Percentiles rank a stretch among this genome's conserved stretches.
Conservation (phyloP, 345 rosid species). For the Camelina neglecta region DNA sequence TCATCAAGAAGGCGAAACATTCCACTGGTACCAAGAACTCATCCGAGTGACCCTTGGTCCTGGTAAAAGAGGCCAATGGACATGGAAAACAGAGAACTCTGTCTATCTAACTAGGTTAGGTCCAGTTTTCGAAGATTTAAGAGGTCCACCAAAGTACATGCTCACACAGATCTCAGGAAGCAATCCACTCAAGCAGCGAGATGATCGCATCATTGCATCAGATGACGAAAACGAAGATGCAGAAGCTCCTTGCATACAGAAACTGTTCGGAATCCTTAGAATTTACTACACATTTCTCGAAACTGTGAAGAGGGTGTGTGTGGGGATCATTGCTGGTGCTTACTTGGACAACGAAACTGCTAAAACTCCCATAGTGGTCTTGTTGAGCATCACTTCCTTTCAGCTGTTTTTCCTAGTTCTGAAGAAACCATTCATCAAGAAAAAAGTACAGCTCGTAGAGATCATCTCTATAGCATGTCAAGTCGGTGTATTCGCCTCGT, state of each 20-base stretch:
- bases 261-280: slow-evolving; percentile 88
- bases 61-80: slow-evolving; percentile 96
- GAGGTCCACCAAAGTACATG: slow-evolving; percentile 99
- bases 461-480: slow-evolving; percentile 66
- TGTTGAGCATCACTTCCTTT: slow-evolving; percentile 69
- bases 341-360: slow-evolving; percentile 54
- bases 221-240: slow-evolving; percentile 97
- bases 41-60: slow-evolving; percentile 88
- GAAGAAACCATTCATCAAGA: slow-evolving; percentile 95
- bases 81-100: slow-evolving; percentile 71
- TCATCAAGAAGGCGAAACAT: slow-evolving; percentile 78
- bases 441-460: slow-evolving; percentile 87
- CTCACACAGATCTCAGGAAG: slow-evolving; percentile 75
- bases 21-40: slow-evolving; percentile 92
- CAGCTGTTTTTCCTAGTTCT: slow-evolving; percentile 88
- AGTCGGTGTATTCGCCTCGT: slow-evolving; percentile 62
- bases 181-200: slow-evolving; percentile 48
- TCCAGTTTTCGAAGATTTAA: slow-evolving; percentile 81
- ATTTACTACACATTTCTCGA: slow-evolving; percentile 85
- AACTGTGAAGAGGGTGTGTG: slow-evolving; percentile 56
- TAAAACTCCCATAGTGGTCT: slow-evolving; percentile 54
- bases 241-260: slow-evolving; percentile 92
- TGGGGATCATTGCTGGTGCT: slow-evolving; percentile 76
- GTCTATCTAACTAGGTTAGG: slow-evolving; percentile 58
- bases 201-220: slow-evolving; percentile 74